Percentiles rank a stretch among this genome's conserved stretches.
Conservation (phyloP, 345 rosid species). For the Salix exigua region DNA sequence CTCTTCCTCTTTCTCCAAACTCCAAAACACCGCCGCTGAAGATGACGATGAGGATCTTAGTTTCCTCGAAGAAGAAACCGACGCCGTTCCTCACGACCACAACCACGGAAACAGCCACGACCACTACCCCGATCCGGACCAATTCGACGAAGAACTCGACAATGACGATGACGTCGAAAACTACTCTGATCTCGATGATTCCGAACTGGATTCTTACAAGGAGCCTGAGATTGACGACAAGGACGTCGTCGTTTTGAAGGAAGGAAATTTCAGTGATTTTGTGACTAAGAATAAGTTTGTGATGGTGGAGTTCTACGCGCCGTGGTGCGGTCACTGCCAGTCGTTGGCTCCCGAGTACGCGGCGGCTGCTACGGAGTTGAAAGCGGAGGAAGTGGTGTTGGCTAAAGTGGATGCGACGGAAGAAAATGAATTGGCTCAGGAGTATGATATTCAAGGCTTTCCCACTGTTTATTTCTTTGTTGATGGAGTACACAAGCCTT, state of each 20-base stretch:
- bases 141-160: conserved; percentile 21
- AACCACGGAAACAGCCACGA: conserved; percentile 37
- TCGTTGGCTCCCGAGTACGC: conserved; percentile 95
- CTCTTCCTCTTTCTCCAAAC: conserved; percentile 41
- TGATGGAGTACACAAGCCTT: conserved; percentile 83
- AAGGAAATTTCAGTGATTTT: conserved; percentile 67
- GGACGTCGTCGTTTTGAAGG: conserved; percentile 82
- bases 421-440: conserved; percentile 77
- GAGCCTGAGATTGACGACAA: conserved; percentile 71
- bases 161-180: conserved; percentile 34
- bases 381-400: conserved; percentile 56
- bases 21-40: conserved; percentile 14
- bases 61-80: conserved; percentile 65
- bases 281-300: conserved; percentile 64
- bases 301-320: conserved; percentile 96
- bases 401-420: conserved; percentile 97
- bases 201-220: conserved; percentile 51
- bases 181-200: conserved; percentile 58
- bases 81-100: conserved; percentile 6
- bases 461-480: conserved; percentile 78
- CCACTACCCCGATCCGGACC: conserved; percentile 59
- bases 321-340: conserved; percentile 99
- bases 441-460: conserved; percentile 83
- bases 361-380: conserved; percentile 93
- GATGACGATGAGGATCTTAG: conserved; percentile 71